A percentile compares a stretch with the other conserved stretches of the same genome.
These are phyloP conservation scores for Croton laevigatus DNA, from an alignment of 441 rosid species.

Conservation along the genomic window DNA sequence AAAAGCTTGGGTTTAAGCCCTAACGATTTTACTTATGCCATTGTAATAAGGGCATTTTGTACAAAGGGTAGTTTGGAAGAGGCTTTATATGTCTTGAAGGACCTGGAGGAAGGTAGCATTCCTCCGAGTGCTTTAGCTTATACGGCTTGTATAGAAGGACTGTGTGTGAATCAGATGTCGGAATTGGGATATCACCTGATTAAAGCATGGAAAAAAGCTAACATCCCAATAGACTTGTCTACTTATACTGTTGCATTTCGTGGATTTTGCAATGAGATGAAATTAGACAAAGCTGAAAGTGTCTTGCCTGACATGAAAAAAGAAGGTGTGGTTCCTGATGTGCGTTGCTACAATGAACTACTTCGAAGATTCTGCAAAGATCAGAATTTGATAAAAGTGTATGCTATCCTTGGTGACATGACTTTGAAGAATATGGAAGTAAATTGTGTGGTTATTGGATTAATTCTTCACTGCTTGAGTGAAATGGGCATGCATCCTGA, in stretches of 20 bases:
- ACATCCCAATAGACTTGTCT: constrained; percentile 33
- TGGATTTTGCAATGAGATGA: constrained; percentile 59
- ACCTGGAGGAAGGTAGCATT: constrained; percentile 46
- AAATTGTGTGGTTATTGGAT: constrained; percentile 51
- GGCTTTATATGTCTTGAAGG: constrained; percentile 34
- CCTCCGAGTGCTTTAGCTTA: constrained; percentile 41
- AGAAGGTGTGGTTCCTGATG: constrained; percentile 43
- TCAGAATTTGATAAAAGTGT: constrained; percentile 41
- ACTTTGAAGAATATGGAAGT: constrained; percentile 43
- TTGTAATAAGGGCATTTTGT: constrained; percentile 63
- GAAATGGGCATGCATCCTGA: constrained; percentile 43
- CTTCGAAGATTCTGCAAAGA: constrained; percentile 49
- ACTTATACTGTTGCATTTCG: constrained; percentile 47
- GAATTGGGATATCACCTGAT: constrained; percentile 44
- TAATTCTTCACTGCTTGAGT: constrained; percentile 55
- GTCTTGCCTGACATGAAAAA: constrained; percentile 51
- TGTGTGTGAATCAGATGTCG: constrained; percentile 43
- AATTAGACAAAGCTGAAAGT: constrained; percentile 46
- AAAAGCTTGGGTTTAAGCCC: no score
- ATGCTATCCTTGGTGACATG: constrained; percentile 44
- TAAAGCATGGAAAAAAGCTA: constrained; percentile 19
- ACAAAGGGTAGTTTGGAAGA: constrained; percentile 48
- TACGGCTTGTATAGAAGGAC: constrained; percentile 58
- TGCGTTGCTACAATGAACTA: constrained; percentile 37
- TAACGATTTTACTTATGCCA: constrained; percentile 20